phyloP scores from a whole-genome alignment of 2,329 filamentous ascomycete genomes.

The Alternaria brassicicola region DNA sequence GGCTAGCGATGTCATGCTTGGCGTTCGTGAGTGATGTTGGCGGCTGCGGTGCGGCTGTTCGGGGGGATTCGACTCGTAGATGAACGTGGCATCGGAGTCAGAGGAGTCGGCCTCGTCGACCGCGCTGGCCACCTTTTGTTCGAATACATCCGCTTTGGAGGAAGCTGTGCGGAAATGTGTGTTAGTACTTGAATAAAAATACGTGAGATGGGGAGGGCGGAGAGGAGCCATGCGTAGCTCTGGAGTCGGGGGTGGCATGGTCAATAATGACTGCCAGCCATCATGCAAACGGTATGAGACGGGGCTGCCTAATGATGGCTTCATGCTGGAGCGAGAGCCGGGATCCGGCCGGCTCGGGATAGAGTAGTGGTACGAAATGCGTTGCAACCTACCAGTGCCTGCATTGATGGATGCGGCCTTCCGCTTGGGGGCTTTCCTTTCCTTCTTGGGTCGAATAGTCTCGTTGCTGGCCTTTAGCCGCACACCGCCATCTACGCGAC shows the following conservation, averaged over 20 bases:
- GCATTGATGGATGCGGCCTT: conserved; percentile 75
- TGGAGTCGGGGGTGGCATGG: conserved; percentile 35
- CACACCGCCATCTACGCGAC: conserved; percentile 74
- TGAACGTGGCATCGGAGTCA: conserved; percentile 97
- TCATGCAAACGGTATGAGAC: conserved; percentile 41
- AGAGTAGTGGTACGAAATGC: conserved; percentile 44
- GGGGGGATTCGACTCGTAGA: conserved; percentile 94
- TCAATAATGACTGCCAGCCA: conserved; percentile 33
- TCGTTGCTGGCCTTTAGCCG: conserved; percentile 90
- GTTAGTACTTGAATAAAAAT: conserved; percentile 48
- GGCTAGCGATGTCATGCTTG: conserved; percentile 82
- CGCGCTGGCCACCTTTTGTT: conserved; percentile 93
- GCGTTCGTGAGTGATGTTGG: conserved; percentile 86
- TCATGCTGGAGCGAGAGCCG: conserved; percentile 32
- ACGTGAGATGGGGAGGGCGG: conserved; percentile 35
- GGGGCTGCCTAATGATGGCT: conserved; percentile 40
- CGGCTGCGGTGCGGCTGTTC: conserved; percentile 69
- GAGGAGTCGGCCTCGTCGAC: conserved; percentile 96
- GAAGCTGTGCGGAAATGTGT: conserved; percentile 65
- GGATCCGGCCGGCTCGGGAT: conserved; percentile 33
- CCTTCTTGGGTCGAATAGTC: conserved; percentile 92
- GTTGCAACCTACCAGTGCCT: conserved; percentile 70
- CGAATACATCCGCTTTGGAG: conserved; percentile 97
- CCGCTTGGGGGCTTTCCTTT: conserved; percentile 79
- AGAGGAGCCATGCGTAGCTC: conserved; percentile 34